Evolutionary conservation across 2,329 filamentous ascomycete species (phyloP).

Genomic region (Aschersonia sp.): DNA sequence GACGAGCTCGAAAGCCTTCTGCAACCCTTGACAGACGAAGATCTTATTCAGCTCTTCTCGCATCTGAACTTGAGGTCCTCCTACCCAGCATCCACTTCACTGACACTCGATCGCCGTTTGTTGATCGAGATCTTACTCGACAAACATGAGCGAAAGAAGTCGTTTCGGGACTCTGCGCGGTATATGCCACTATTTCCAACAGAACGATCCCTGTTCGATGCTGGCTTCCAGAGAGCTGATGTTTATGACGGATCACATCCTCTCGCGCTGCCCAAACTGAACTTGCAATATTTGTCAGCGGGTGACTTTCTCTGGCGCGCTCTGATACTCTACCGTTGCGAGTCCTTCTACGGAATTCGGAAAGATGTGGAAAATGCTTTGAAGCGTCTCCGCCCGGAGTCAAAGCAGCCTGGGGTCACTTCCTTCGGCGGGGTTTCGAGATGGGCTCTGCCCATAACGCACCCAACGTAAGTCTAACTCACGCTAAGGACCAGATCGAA

Average conservation of each 20-base stretch:
- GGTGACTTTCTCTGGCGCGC: slow-evolving; percentile 97
- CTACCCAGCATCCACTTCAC: slow-evolving; percentile 60
- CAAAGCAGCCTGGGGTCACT: slow-evolving; percentile 47
- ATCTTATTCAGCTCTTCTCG: slow-evolving; percentile 54
- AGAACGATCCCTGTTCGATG: slow-evolving; percentile 68
- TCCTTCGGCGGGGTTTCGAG: slow-evolving; percentile 74
- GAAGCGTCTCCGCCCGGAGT: slow-evolving; percentile 61
- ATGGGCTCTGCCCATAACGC: slow-evolving; percentile 81
- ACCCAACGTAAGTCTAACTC: slow-evolving; percentile 42
- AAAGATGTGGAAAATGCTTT: slow-evolving; percentile 79
- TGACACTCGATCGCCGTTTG: slow-evolving; percentile 50
- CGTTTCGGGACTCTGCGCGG: slow-evolving; percentile 68
- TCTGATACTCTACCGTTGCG: slow-evolving; percentile 74
- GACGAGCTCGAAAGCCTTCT: slow-evolving; percentile 67
- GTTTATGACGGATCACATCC: slow-evolving; percentile 77
- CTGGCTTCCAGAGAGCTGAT: slow-evolving; percentile 65
- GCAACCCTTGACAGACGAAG: slow-evolving; percentile 55
- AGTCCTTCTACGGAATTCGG: slow-evolving; percentile 86
- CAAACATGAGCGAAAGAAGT: slow-evolving; percentile 60
- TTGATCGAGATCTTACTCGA: slow-evolving; percentile 60
- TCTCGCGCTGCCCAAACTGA: slow-evolving; percentile 84
- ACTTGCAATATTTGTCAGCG: slow-evolving; percentile 86
- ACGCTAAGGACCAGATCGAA: slow-evolving; percentile 11
- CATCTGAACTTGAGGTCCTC: slow-evolving; percentile 63
- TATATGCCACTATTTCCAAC: slow-evolving; percentile 70